These are phyloP conservation scores for Aspergillus asperescens DNA, from an alignment of 495 filamentous ascomycete species.

Conservation along the genomic window DNA sequence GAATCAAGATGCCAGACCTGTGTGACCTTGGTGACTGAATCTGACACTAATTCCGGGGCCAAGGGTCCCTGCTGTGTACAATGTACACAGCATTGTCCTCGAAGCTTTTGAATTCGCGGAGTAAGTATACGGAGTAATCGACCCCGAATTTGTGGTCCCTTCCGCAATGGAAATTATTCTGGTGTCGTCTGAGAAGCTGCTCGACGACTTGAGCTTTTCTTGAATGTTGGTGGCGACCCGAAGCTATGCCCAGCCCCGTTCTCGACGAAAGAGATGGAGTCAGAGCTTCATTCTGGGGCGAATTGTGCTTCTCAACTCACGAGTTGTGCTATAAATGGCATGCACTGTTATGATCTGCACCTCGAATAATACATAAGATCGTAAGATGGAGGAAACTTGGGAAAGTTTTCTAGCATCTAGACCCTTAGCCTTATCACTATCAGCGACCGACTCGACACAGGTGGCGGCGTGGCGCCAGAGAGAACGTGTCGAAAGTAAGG, in stretches of 20 bases:
- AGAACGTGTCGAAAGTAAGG: neutral
- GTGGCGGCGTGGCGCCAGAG: too few species aligned
- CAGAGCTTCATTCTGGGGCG: too few species aligned
- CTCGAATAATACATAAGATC: neutral
- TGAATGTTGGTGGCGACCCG: too few species aligned
- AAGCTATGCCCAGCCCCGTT: too few species aligned
- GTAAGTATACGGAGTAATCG: neutral
- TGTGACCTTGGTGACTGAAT: neutral
- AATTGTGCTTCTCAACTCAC: too few species aligned
- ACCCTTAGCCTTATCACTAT: slow-evolving; percentile 1
- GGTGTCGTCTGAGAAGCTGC: too few species aligned
- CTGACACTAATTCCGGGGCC: neutral
- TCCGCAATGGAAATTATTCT: too few species aligned
- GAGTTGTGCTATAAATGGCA: neutral
- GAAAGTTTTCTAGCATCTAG: too few species aligned
- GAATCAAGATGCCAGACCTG: neutral
- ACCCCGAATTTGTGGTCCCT: neutral
- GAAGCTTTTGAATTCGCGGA: too few species aligned
- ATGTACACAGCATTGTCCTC: neutral
- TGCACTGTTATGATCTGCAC: slow-evolving; percentile 1
- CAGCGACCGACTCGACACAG: neutral
- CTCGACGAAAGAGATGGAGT: too few species aligned
- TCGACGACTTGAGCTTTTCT: too few species aligned
- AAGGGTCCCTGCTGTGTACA: neutral
- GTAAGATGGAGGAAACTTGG: too few species aligned